phyloP scores from a whole-genome alignment of 164 flowering plant species.

The Paratinospora sagittata region DNA sequence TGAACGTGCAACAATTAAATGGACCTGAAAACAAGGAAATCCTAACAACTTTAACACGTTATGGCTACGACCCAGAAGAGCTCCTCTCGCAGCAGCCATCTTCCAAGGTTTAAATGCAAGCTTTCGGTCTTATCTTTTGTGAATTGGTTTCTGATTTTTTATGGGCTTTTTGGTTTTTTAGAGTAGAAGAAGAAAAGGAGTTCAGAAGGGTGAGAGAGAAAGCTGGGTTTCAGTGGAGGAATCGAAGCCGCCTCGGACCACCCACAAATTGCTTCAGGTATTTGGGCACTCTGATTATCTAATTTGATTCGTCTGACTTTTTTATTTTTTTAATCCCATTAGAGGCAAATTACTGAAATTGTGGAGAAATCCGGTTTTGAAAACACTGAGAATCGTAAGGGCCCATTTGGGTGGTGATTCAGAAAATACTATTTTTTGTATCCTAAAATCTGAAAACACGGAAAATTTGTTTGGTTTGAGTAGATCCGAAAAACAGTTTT shows the following conservation, averaged over 20 bases:
- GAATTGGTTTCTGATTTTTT: background rate
- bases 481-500: too few relatives aligned
- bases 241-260: conserved; percentile 46
- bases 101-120: conserved; percentile 37
- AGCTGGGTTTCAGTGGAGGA: conserved; percentile 24
- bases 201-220: conserved; percentile 26
- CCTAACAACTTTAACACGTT: too few relatives aligned
- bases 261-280: conserved; percentile 86
- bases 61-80: conserved; percentile 64
- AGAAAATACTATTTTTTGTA: too few relatives aligned
- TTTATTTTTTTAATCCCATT: background rate
- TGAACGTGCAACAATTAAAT: too few relatives aligned
- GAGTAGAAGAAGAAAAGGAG: conserved; percentile 49
- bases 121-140: background rate
- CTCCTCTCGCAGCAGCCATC: conserved; percentile 30
- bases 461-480: too few relatives aligned
- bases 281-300: background rate
- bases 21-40: too few relatives aligned
- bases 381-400: background rate
- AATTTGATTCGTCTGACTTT: background rate
- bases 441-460: too few relatives aligned
- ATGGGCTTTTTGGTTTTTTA: conserved; percentile 14
- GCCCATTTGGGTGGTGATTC: too few relatives aligned
- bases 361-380: background rate
- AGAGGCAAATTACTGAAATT: background rate